Evolutionary conservation across 176 grass and related monocot species (phyloP).

Genomic region (Elymus sibiricus): DNA sequence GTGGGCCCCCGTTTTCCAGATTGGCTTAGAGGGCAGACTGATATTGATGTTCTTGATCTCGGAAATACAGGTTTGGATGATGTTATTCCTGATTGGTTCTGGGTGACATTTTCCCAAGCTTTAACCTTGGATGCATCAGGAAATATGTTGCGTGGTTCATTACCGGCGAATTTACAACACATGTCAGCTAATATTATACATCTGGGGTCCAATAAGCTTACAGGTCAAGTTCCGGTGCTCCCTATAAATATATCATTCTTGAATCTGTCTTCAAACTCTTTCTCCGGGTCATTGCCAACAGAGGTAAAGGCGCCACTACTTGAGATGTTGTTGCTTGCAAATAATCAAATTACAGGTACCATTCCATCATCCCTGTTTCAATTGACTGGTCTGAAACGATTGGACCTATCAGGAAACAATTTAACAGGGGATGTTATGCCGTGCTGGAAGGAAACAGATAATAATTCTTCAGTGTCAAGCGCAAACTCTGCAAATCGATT

Average conservation of each 20-base stretch:
- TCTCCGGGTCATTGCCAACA: neutral
- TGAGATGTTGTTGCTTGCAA: neutral
- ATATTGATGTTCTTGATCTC: neutral
- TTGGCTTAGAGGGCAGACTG: neutral
- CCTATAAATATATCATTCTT: neutral
- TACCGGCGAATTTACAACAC: neutral
- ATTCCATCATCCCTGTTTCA: neutral
- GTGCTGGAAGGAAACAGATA: neutral
- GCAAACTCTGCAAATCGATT: neutral
- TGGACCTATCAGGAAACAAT: neutral
- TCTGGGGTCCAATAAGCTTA: neutral
- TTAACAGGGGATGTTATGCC: neutral
- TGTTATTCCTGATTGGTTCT: neutral
- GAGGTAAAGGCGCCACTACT: neutral
- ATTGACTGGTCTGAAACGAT: neutral
- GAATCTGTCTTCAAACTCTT: neutral
- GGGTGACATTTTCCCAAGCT: neutral
- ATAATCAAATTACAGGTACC: neutral
- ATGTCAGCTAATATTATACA: neutral
- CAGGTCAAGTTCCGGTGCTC: neutral
- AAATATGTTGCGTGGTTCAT: neutral
- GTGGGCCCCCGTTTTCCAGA: neutral
- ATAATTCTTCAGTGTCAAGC: neutral
- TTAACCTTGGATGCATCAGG: neutral
- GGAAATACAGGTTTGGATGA: constrained; percentile 22